Percentiles rank a stretch among this genome's conserved stretches.
Evolutionary conservation across 768 basidiomycete genomes (phyloP).

Genomic region (Gloeopeniophorella convolvens): DNA sequence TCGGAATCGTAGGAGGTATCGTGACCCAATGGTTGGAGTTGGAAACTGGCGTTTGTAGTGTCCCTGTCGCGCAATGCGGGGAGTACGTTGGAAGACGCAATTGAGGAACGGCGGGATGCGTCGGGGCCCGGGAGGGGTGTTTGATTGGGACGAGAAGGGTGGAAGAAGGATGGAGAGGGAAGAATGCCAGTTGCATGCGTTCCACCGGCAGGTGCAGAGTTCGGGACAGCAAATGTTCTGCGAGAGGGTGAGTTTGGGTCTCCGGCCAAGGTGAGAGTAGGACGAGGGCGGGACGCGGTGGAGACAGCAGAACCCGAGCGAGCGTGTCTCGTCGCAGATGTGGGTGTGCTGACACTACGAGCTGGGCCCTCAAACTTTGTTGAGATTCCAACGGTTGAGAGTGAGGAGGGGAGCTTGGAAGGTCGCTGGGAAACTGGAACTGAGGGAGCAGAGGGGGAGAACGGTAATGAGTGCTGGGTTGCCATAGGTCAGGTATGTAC

Average conservation of each 20-base stretch:
- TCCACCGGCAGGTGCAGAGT: conserved; percentile 11
- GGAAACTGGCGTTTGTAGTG: conserved; percentile 28
- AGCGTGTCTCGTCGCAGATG: conserved; percentile 1
- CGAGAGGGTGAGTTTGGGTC: conserved; percentile 17
- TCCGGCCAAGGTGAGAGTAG: neutral
- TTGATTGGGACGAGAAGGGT: conserved; percentile 55
- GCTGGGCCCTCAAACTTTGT: conserved; percentile 14
- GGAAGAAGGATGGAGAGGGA: conserved; percentile 76
- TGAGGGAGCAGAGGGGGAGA: conserved; percentile 16
- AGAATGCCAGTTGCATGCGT: conserved; percentile 72
- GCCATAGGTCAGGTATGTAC: conserved; percentile 12
- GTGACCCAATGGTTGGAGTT: conserved; percentile 35
- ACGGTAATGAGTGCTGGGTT: conserved; percentile 22
- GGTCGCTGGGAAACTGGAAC: conserved; percentile 18
- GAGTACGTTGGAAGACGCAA: conserved; percentile 24
- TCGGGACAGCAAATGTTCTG: conserved; percentile 3
- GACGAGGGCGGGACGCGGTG: conserved; percentile 12
- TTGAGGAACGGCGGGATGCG: conserved; percentile 29
- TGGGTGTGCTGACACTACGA: conserved; percentile 7
- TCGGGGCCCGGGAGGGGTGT: conserved; percentile 34
- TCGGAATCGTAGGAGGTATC: conserved; percentile 40
- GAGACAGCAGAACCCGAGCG: conserved; percentile 17
- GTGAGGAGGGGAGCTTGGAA: conserved; percentile 18
- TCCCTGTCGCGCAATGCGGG: conserved; percentile 11
- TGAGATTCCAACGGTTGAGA: conserved; percentile 20